These are phyloP conservation scores for Fusarium redolens DNA, from an alignment of 2,329 filamentous ascomycete genomes.

Conservation along the genomic window DNA sequence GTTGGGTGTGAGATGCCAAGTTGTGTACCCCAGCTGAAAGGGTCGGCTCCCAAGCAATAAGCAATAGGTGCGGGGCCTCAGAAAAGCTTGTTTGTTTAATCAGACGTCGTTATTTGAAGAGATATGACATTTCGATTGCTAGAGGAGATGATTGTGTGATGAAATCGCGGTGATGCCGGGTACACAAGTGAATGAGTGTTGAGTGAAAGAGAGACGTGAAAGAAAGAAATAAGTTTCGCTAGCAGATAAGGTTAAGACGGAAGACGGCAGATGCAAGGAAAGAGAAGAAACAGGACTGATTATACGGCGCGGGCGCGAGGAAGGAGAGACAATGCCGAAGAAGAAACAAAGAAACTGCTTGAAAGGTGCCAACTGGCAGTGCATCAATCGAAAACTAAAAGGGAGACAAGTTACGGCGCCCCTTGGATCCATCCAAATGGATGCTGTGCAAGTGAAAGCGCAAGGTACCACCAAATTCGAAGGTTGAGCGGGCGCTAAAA, in stretches of 20 bases:
- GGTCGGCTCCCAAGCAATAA: conserved; percentile 23
- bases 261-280: background rate
- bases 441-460: conserved; percentile 4
- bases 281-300: background rate
- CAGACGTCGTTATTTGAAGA: conserved; percentile 23
- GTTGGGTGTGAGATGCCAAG: conserved; percentile 24
- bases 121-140: conserved; percentile 28
- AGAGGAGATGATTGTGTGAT: background rate
- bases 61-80: conserved; percentile 13
- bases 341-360: background rate
- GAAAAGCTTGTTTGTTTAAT: background rate
- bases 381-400: conserved; percentile 6
- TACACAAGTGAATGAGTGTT: background rate
- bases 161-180: background rate
- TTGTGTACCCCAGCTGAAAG: conserved; percentile 7
- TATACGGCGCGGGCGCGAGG: background rate
- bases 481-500: conserved; percentile 21
- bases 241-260: background rate
- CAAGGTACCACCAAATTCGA: conserved; percentile 7
- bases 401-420: background rate
- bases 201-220: background rate
- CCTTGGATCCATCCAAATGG: conserved; percentile 4
- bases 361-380: conserved; percentile 29
- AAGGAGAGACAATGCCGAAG: background rate
- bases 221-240: background rate